These are phyloP conservation scores for Arthrocladium fulminans DNA, from an alignment of 2,329 filamentous ascomycete genomes.

Conservation along the genomic window DNA sequence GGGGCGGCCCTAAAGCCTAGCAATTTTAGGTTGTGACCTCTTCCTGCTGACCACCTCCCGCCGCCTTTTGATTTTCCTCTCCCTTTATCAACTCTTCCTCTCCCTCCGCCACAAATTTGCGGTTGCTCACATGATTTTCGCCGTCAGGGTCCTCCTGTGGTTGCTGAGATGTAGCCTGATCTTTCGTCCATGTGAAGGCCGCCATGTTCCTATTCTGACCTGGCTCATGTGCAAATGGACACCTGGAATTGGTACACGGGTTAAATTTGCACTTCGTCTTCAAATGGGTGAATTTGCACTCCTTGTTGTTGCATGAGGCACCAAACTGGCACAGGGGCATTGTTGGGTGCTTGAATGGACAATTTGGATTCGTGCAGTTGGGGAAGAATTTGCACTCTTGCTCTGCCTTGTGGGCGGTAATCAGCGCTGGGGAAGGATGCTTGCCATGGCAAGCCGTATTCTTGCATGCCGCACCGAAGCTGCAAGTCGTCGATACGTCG, in stretches of 20 bases:
- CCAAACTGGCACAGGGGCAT: slow-evolving; percentile 88
- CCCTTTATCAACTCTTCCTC: slow-evolving; percentile 62
- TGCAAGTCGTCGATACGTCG: slow-evolving; percentile 72
- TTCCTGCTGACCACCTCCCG: not conserved
- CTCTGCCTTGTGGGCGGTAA: slow-evolving; percentile 67
- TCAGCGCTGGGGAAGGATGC: slow-evolving; percentile 83
- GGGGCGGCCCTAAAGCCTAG: no score
- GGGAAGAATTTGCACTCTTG: slow-evolving; percentile 87
- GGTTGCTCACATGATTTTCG: slow-evolving; percentile 64
- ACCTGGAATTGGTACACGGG: slow-evolving; percentile 82
- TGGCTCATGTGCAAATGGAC: slow-evolving; percentile 81
- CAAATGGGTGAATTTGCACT: slow-evolving; percentile 85
- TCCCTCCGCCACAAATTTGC: slow-evolving; percentile 72
- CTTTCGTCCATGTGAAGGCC: slow-evolving; percentile 85
- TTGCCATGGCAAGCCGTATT: slow-evolving; percentile 88
- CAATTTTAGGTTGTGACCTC: not conserved
- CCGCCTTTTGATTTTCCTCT: not conserved
- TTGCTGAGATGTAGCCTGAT: slow-evolving; percentile 27
- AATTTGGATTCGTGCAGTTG: slow-evolving; percentile 79
- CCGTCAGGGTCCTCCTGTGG: slow-evolving; percentile 16
- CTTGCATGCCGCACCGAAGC: slow-evolving; percentile 84
- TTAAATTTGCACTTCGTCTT: slow-evolving; percentile 81
- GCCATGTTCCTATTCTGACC: slow-evolving; percentile 71
- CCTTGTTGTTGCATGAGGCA: slow-evolving; percentile 68
- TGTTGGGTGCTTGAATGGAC: slow-evolving; percentile 78